These are phyloP conservation scores for Pugionium cornutum DNA, from an alignment of 345 rosid genomes.

Conservation along the genomic window DNA sequence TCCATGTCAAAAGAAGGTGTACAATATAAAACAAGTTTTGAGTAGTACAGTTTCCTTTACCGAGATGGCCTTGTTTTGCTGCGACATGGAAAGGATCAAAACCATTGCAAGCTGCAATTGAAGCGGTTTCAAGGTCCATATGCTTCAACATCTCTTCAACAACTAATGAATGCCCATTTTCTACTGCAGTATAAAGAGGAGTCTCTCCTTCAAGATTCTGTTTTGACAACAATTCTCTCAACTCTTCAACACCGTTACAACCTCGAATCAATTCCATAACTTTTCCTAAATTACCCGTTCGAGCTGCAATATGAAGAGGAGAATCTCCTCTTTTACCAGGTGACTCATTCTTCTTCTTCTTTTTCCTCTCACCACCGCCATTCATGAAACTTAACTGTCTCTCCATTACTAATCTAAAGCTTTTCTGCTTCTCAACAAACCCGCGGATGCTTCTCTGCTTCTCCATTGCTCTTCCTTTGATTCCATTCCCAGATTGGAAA, in stretches of 20 bases:
- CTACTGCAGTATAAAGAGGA: conserved; percentile 45
- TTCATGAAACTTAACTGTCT: conserved; percentile 84
- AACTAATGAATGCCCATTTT: conserved; percentile 58
- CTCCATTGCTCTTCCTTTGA: conserved; percentile 40
- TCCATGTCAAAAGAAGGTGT: neutral
- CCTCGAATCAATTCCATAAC: conserved; percentile 60
- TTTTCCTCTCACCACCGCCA: conserved; percentile 50
- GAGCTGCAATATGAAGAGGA: no score
- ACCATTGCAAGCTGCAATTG: no score
- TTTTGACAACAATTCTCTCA: conserved; percentile 52
- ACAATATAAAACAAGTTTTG: neutral
- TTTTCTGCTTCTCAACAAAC: conserved; percentile 56
- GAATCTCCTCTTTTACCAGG: conserved; percentile 56
- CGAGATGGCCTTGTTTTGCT: no score
- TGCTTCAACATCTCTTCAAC: conserved; percentile 32
- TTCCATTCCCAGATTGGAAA: conserved; percentile 36
- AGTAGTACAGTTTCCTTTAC: conserved; percentile 34
- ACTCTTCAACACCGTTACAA: conserved; percentile 39
- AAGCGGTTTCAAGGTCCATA: no score
- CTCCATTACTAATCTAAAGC: conserved; percentile 70
- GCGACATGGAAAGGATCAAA: no score
- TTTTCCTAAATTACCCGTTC: neutral
- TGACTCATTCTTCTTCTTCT: conserved; percentile 61
- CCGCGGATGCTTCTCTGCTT: conserved; percentile 49
- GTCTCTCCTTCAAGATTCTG: conserved; percentile 76